These are phyloP conservation scores for Salvia sclarea DNA, from an alignment of 305 asterid species.

Conservation along the genomic window DNA sequence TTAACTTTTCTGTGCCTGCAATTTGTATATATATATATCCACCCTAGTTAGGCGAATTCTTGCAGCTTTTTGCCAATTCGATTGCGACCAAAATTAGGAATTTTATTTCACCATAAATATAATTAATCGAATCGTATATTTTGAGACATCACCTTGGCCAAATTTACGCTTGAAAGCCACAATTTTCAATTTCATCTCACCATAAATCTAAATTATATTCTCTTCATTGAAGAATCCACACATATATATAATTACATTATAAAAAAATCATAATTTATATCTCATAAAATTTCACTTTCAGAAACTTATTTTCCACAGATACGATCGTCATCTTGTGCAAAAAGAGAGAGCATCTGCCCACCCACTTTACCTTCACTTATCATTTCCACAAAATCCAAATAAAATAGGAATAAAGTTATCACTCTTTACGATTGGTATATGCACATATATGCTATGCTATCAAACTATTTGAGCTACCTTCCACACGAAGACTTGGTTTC, in stretches of 20 bases:
- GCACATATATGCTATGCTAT: neutral
- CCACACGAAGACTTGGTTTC: neutral
- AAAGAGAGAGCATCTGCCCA: slow-evolving; percentile 18
- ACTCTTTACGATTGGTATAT: neutral
- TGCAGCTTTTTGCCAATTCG: slow-evolving; percentile 6
- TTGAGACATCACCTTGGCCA: neutral
- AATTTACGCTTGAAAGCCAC: neutral
- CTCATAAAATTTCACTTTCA: neutral
- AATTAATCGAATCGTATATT: neutral
- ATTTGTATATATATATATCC: neutral
- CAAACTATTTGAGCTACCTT: slow-evolving; percentile 5
- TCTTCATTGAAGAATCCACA: no score
- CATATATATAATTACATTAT: no score
- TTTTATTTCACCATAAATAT: neutral
- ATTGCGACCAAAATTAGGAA: neutral
- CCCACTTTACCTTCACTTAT: slow-evolving; percentile 28
- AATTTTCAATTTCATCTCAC: no score
- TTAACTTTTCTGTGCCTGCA: neutral
- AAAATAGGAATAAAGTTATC: slow-evolving; percentile 38
- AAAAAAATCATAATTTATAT: neutral
- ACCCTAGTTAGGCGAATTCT: neutral
- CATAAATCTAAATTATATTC: neutral
- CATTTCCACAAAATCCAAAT: slow-evolving; percentile 31
- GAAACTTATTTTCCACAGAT: slow-evolving; percentile 9
- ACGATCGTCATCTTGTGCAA: slow-evolving; percentile 21